These are phyloP conservation scores for Populus euphratica DNA, from an alignment of 345 rosid genomes.

Conservation along the genomic window DNA sequence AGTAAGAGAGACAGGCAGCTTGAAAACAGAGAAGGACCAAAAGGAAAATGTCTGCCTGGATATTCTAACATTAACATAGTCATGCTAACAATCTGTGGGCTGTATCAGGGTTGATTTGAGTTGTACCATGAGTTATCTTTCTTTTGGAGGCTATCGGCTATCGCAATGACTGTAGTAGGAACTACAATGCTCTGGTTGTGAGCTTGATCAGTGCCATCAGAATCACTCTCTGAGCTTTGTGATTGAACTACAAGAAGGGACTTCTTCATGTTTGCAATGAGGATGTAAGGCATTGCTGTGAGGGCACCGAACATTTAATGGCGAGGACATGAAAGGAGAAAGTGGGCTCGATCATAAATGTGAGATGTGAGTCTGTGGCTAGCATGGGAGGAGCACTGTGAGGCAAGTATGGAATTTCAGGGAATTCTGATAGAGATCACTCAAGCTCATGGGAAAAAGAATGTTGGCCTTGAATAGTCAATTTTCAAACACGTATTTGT, in stretches of 20 bases:
- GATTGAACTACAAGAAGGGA: constrained; percentile 16
- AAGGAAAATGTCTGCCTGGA: not conserved
- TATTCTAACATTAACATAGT: not conserved
- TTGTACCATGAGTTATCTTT: constrained; percentile 60
- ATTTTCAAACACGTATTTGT: constrained; percentile 16
- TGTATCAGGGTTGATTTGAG: not conserved
- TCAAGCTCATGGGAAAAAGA: not conserved
- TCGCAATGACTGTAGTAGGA: constrained; percentile 40
- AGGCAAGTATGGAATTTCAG: constrained; percentile 14
- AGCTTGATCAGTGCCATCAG: constrained; percentile 24
- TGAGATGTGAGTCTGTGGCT: constrained; percentile 56
- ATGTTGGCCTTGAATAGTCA: constrained; percentile 11
- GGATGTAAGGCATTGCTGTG: not conserved
- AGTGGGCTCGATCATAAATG: constrained; percentile 33
- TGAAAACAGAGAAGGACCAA: not conserved
- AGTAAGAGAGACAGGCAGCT: not conserved
- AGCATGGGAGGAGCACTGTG: constrained; percentile 6
- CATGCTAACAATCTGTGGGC: not conserved
- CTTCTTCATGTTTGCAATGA: constrained; percentile 17
- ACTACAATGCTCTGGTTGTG: constrained; percentile 43
- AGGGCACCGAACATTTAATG: not conserved
- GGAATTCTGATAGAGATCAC: not conserved
- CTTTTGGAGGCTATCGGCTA: constrained; percentile 45
- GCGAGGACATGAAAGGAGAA: not conserved
- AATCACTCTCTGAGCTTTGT: constrained; percentile 35